Evolutionary conservation across 225 moss, liverwort and hornwort species (phyloP), one percentile per base, ranked within the genome.

Genomic region (Lunularia cruciata): DNA sequence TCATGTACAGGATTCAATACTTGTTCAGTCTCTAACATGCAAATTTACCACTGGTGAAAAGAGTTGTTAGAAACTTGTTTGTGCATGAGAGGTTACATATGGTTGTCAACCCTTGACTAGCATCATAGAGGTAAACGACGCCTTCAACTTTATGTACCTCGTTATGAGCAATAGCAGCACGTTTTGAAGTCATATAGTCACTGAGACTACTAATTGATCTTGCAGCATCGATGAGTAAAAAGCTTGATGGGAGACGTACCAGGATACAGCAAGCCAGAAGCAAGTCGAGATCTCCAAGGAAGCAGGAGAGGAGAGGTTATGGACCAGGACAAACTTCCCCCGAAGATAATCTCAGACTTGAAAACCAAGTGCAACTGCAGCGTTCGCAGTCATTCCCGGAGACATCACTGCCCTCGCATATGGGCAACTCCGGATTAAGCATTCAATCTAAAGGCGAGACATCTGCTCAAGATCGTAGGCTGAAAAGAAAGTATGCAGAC

Each of bases 171-270:
- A n/a, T n/a, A n/a, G n/a, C n/a, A n/a, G n/a, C n/a, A n/a, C n/a
- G n/a, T n/a, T n/a, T n/a, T n/a, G n/a, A n/a, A n/a, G n/a, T n/a
- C n/a, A n/a, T n/a, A n/a, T n/a, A n/a, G n/a, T n/a, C n/a, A n/a
- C n/a, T n/a, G n/a, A n/a, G n/a, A n/a, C n/a, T n/a, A n/a, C n/a
- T n/a, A n/a, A n/a, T n/a, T n/a, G 35, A 30, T 63, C 10, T 66
- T 14, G 22, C 35, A 28, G 39, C 13, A 33, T 47, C 56, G 18
- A 38, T 45, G 43, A 47, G 38, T 28, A 65, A 49, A 35, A 59
- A 6, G 35, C 32, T 48, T 5, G 73, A 47, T 16, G 60, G 66
- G 22, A 66, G 47, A 48, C 63, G 67, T 59, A 47, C 31, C 26
- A 54, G 53, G 35, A 39, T 30, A 14, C 38, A 61, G 6, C 53